Conservation (phyloP, 805 yeast genomes). For the Sugiyamaella valdiviana region DNA sequence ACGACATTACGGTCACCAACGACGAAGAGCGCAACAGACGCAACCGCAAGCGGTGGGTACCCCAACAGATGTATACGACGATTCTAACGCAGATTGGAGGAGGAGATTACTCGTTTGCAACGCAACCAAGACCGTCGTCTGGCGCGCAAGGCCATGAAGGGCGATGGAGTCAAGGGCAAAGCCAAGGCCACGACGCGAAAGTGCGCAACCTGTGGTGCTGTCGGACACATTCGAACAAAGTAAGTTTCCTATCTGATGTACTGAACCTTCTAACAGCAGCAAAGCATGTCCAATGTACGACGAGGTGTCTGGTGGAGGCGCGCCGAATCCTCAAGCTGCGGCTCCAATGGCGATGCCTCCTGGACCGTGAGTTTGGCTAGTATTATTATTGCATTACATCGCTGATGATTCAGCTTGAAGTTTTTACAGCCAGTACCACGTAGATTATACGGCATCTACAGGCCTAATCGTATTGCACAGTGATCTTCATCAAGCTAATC, state of each 20-base stretch:
- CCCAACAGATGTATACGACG: not conserved
- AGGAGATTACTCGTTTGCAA: slow-evolving; percentile 74
- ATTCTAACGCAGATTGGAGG: slow-evolving; percentile 43
- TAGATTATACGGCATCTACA: not conserved
- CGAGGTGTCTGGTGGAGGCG: slow-evolving; percentile 32
- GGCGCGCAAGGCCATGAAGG: slow-evolving; percentile 49
- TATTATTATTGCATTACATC: not conserved
- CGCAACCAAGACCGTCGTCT: slow-evolving; percentile 64
- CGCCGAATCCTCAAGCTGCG: slow-evolving; percentile 10
- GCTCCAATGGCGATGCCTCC: not conserved
- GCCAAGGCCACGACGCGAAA: slow-evolving; percentile 70
- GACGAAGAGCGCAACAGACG: slow-evolving; percentile 79
- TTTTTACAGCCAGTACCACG: too few species aligned
- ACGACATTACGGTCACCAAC: slow-evolving; percentile 67
- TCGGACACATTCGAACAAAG: slow-evolving; percentile 91
- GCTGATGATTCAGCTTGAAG: too few species aligned
- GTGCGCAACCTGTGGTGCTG: slow-evolving; percentile 92
- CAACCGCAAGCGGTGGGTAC: slow-evolving; percentile 49
- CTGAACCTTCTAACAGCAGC: slow-evolving; percentile 12
- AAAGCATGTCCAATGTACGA: slow-evolving; percentile 85
- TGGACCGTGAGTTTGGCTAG: not conserved
- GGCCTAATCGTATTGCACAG: not conserved
- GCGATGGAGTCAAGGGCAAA: slow-evolving; percentile 53
- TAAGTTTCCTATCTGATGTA: slow-evolving; percentile 4
- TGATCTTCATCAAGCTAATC: slow-evolving; percentile 1